Evolutionary conservation across 176 grass and related monocot species (phyloP).

Genomic region (Avena eriantha): DNA sequence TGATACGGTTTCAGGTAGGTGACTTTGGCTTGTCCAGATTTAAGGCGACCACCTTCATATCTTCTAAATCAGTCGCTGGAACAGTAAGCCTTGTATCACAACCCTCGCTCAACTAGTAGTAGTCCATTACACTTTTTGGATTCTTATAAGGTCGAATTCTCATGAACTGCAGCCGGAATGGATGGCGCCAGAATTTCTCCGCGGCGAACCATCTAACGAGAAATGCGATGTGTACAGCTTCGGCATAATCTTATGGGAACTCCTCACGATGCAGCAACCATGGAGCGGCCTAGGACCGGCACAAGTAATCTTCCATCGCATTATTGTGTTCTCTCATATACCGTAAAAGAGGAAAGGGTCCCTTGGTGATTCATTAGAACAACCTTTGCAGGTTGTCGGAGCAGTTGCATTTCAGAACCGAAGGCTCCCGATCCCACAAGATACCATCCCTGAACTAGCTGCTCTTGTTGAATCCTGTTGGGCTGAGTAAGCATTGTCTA

Average conservation of each 20-base stretch:
- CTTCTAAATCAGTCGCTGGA: constrained; percentile 94
- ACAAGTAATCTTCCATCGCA: constrained; percentile 51
- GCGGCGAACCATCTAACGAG: constrained; percentile 86
- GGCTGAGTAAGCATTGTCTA: constrained; percentile 69
- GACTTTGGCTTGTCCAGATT: constrained; percentile 99
- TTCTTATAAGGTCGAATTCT: not conserved
- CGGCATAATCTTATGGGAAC: constrained; percentile 92
- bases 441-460: constrained; percentile 58
- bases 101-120: not conserved
- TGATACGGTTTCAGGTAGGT: constrained; percentile 67
- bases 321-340: not conserved
- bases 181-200: constrained; percentile 96
- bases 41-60: constrained; percentile 91
- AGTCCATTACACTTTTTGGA: not conserved
- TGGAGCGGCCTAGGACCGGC: constrained; percentile 84
- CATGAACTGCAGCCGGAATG: constrained; percentile 72
- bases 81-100: constrained; percentile 62
- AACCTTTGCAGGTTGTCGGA: constrained; percentile 73
- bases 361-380: constrained; percentile 4
- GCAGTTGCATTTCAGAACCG: constrained; percentile 95
- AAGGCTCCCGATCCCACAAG: constrained; percentile 73
- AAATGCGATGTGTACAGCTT: constrained; percentile 95
- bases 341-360: not conserved
- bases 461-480: constrained; percentile 90
- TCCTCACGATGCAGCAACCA: constrained; percentile 93